A percentile compares a stretch with the other conserved stretches of the same genome.
These are phyloP conservation scores for Euphrasia arctica DNA, from an alignment of 305 asterid species.

Conservation along the genomic window DNA sequence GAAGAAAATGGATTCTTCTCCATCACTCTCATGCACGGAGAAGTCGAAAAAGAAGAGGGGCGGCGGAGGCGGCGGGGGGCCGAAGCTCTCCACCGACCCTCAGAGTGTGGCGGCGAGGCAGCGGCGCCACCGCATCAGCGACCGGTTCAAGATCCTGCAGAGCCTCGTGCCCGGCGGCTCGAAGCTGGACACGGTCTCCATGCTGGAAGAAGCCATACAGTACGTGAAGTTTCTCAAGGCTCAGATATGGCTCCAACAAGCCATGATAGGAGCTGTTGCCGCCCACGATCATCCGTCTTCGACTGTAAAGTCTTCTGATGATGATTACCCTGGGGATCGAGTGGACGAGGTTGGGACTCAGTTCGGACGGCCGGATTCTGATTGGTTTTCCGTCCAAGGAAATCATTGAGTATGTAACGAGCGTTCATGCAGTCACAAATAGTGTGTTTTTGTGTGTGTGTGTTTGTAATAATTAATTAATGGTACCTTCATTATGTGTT, in stretches of 20 bases:
- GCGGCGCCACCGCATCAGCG: slow-evolving; percentile 79
- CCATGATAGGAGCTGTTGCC: slow-evolving; percentile 31
- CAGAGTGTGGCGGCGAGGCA: slow-evolving; percentile 77
- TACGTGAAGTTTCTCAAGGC: slow-evolving; percentile 72
- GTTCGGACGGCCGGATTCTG: slow-evolving; percentile 22
- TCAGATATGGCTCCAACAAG: slow-evolving; percentile 64
- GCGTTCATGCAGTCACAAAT: slow-evolving; percentile 16
- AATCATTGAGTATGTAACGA: slow-evolving; percentile 22
- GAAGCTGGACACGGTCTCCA: slow-evolving; percentile 71
- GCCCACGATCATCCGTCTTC: neutral
- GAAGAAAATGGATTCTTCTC: slow-evolving; percentile 32
- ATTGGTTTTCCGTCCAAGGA: slow-evolving; percentile 29
- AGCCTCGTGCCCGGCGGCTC: slow-evolving; percentile 76
- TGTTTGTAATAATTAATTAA: neutral
- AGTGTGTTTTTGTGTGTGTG: neutral
- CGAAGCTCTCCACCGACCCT: slow-evolving; percentile 70
- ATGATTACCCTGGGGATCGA: slow-evolving; percentile 9
- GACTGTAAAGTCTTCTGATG: neutral
- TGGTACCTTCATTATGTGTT: neutral
- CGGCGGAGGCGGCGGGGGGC: slow-evolving; percentile 19
- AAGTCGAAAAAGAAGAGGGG: slow-evolving; percentile 19
- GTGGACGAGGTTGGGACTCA: slow-evolving; percentile 11
- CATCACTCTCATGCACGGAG: slow-evolving; percentile 18
- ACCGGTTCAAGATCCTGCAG: slow-evolving; percentile 66
- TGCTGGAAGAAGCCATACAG: slow-evolving; percentile 81